Percentiles rank a stretch among this genome's conserved stretches.
phyloP scores from a whole-genome alignment of 768 basidiomycete species.

The Suillus cothurnatus region DNA sequence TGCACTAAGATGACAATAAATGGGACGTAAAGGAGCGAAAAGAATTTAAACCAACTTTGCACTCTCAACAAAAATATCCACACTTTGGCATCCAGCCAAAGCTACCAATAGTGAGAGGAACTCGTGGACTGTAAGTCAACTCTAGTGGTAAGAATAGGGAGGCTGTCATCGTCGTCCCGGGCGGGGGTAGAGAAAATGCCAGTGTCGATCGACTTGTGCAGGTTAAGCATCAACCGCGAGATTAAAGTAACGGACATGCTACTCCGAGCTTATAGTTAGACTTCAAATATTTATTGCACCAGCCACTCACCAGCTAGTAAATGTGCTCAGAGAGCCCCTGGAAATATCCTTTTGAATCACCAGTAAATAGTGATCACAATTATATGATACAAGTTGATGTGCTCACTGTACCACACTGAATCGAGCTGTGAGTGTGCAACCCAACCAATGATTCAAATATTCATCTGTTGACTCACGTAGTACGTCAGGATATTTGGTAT shows the following conservation, averaged over 20 bases:
- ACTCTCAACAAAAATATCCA: neutral
- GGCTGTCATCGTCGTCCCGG: neutral
- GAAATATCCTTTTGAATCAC: neutral
- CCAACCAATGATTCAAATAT: neutral
- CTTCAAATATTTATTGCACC: neutral
- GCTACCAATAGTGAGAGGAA: constrained; percentile 2
- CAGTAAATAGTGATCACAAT: neutral
- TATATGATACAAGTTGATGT: neutral
- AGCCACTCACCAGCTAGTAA: neutral
- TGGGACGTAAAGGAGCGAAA: neutral
- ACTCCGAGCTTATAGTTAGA: neutral
- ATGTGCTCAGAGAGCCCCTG: neutral
- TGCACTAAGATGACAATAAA: neutral
- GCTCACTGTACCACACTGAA: neutral
- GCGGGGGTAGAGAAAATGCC: neutral
- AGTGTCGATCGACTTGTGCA: neutral
- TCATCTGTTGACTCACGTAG: neutral
- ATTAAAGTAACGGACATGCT: neutral
- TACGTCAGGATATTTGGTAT: neutral
- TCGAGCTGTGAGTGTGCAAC: neutral
- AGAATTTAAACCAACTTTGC: neutral
- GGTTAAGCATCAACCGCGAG: neutral
- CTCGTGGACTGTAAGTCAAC: neutral
- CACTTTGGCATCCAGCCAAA: neutral
- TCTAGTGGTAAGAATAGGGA: neutral